Evolutionary conservation across 2,329 filamentous ascomycete species (phyloP).

Genomic region (Fonsecaea pedrosoi): DNA sequence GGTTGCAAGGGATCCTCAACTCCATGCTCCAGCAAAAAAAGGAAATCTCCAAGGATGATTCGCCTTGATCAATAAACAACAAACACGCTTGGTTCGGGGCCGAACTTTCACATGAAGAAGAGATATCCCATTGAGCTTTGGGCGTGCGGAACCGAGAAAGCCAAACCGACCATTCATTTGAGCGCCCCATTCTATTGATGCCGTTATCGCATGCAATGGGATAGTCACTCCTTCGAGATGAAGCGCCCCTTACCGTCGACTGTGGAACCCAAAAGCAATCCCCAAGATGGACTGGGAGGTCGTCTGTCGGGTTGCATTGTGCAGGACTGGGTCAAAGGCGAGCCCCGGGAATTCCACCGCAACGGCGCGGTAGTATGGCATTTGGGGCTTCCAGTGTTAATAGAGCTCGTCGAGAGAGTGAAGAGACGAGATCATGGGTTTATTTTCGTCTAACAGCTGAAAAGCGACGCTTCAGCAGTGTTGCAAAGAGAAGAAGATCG

Average conservation of each 20-base stretch:
- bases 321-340: slow-evolving; percentile 5
- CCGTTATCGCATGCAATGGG: background rate
- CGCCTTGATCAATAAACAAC: slow-evolving; percentile 4
- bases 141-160: background rate
- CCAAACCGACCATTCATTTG: background rate
- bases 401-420: background rate
- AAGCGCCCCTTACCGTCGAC: background rate
- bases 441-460: background rate
- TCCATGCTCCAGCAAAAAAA: slow-evolving; percentile 15
- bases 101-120: background rate
- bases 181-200: background rate
- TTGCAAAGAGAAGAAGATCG: background rate
- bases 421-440: background rate
- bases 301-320: background rate
- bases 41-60: background rate
- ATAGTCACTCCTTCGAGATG: background rate
- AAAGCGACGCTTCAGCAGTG: background rate
- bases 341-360: background rate
- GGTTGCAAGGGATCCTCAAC: slow-evolving; percentile 7
- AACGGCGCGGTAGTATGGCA: background rate
- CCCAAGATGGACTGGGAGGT: background rate
- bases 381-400: background rate
- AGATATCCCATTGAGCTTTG: background rate
- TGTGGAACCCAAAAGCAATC: background rate
- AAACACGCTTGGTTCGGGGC: background rate